Percentiles rank a stretch among this genome's conserved stretches.
Evolutionary conservation across 2,329 filamentous ascomycete species (phyloP).

Genomic region (Chaetothyriales sp.): DNA sequence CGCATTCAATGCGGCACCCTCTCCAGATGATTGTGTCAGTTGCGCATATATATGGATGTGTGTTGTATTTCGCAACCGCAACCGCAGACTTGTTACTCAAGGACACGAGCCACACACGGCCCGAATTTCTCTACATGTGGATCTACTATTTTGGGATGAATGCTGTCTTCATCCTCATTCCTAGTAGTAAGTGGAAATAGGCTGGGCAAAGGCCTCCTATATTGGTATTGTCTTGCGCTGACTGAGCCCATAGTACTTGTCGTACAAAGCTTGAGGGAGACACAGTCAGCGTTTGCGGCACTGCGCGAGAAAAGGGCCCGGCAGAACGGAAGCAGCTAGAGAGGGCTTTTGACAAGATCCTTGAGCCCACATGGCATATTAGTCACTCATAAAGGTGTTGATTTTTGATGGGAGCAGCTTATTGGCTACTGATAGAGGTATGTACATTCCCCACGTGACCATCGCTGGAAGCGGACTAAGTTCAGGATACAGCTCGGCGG

Average conservation of each 20-base stretch:
- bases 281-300: slow-evolving; percentile 4
- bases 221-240: background rate
- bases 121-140: slow-evolving; percentile 51
- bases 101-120: slow-evolving; percentile 41
- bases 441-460: too few species aligned
- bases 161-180: slow-evolving; percentile 50
- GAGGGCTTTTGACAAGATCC: too few species aligned
- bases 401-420: too few species aligned
- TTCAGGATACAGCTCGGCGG: too few species aligned
- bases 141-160: slow-evolving; percentile 53
- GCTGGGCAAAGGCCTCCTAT: background rate
- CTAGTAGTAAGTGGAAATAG: slow-evolving; percentile 33
- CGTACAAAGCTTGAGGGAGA: slow-evolving; percentile 6
- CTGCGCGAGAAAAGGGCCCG: background rate
- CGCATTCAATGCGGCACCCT: slow-evolving; percentile 43
- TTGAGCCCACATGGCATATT: too few species aligned
- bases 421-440: too few species aligned
- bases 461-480: too few species aligned
- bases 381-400: too few species aligned
- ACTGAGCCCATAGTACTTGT: slow-evolving; percentile 4
- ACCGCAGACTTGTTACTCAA: slow-evolving; percentile 44
- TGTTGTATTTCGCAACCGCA: slow-evolving; percentile 49
- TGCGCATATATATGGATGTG: slow-evolving; percentile 49
- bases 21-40: slow-evolving; percentile 46
- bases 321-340: too few species aligned